Conservation (phyloP, 2,329 filamentous ascomycete genomes). For the Alternaria panax region DNA sequence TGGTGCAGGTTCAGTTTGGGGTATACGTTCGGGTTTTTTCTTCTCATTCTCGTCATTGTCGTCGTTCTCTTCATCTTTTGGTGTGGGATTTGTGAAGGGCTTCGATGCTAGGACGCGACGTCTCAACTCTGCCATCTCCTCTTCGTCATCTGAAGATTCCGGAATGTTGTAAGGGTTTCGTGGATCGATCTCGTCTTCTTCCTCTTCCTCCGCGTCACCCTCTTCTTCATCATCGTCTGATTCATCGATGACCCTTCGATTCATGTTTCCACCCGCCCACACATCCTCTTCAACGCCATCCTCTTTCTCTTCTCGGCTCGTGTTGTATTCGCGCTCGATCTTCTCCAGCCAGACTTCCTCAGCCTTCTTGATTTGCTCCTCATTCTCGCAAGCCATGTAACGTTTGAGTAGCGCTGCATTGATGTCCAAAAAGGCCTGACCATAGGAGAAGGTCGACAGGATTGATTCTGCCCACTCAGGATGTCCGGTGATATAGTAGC, state of each 20-base stretch:
- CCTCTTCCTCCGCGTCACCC: constrained; percentile 50
- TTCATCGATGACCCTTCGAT: constrained; percentile 63
- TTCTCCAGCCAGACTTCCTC: constrained; percentile 89
- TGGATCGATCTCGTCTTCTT: constrained; percentile 57
- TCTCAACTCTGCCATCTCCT: constrained; percentile 91
- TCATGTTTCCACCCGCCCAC: constrained; percentile 92
- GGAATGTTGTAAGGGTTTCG: constrained; percentile 78
- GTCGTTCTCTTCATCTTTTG: constrained; percentile 29
- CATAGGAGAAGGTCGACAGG: constrained; percentile 86
- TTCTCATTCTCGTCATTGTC: constrained; percentile 45
- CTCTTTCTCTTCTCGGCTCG: constrained; percentile 73
- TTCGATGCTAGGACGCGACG: constrained; percentile 91
- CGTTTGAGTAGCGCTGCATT: constrained; percentile 81
- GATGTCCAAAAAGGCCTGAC: constrained; percentile 86
- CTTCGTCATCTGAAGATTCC: constrained; percentile 77
- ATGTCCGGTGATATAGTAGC: constrained; percentile 92
- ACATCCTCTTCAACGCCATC: constrained; percentile 70
- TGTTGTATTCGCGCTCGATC: constrained; percentile 86
- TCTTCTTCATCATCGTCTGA: constrained; percentile 60
- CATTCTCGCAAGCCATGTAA: constrained; percentile 84
- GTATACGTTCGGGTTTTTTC: constrained; percentile 70
- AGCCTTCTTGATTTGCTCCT: constrained; percentile 81
- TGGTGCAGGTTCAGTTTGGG: constrained; percentile 59
- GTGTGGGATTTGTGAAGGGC: constrained; percentile 73
- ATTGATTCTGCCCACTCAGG: constrained; percentile 88